Base-by-base conservation (phyloP, 768 basidiomycete genomes). In the Lactifluus piperatus region DNA sequence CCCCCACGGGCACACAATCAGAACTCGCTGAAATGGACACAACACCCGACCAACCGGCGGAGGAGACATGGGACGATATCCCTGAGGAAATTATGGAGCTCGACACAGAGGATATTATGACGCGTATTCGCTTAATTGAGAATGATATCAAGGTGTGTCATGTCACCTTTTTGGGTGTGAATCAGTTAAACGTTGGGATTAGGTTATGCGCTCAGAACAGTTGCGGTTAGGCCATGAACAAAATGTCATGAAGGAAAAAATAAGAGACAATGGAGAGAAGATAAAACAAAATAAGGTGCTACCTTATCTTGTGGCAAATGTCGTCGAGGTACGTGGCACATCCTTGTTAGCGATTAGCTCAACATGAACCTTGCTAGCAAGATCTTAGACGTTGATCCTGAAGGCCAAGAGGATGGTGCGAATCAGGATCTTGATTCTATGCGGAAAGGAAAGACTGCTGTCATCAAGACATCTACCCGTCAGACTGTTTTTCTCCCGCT, bases 201-300 rank as follows among this genome's bases (percentile, higher is more conserved):
- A 97, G 94, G 93, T 99, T 65, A 97, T 99, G 89, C 84, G 91
- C 66, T 95, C 93, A 65, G 97, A 98, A 74, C 92, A 87, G 10
- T 76, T 89, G 64, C 82, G 97, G 51, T 74, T 99, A 56, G 85
- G 90, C 67, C 95, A 98, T 70, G 97, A 98, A 72, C 91, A 95
- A 73, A 88, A 76, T 65, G 86, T 88, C 64, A 98, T 99, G 97
- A 88, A 91, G 70, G 94, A 97, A 78, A 97, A 95, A 80, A 97
- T 99, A 69, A 84, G 91, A 54, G 97, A 99, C 70, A 99, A 97
- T 63, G 86, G 88, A 47, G 93, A 97, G 75, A 98, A 98, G 76
- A 91, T 99, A 65, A 97, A 97, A 74, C 95, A 99, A 81, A 98
- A 99, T 74, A 98, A 98, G 74, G 93, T 97, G 13, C 76, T 99